Percentiles rank a stretch among this genome's conserved stretches.
These are phyloP conservation scores for Clonostachys rhizophaga DNA, from an alignment of 2,329 filamentous ascomycete species.

Conservation along the genomic window DNA sequence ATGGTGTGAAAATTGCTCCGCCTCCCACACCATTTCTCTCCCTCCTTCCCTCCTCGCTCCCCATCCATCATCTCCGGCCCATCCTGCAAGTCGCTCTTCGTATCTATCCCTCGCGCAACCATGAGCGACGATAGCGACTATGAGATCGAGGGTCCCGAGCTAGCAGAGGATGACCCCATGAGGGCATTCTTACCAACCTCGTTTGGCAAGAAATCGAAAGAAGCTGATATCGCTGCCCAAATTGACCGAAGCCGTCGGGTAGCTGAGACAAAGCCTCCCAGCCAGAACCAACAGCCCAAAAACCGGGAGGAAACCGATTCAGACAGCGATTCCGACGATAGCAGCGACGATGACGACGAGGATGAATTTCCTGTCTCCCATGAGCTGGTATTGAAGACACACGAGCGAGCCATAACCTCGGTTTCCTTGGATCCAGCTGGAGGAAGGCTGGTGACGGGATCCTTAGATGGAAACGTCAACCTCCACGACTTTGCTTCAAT, in stretches of 20 bases:
- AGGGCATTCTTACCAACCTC: conserved; percentile 73
- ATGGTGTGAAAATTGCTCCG: no score
- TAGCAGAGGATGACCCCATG: conserved; percentile 64
- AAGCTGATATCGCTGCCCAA: conserved; percentile 72
- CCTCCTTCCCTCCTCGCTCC: no score
- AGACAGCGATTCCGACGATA: conserved; percentile 49
- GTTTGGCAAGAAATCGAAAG: conserved; percentile 78
- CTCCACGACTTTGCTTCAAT: conserved; percentile 94
- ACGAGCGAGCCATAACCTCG: conserved; percentile 81
- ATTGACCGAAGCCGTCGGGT: conserved; percentile 71
- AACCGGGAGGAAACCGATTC: conserved; percentile 29
- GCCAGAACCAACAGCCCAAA: no score
- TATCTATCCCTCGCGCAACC: no score
- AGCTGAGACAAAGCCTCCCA: conserved; percentile 6
- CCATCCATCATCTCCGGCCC: no score
- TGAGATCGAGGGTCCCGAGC: conserved; percentile 46
- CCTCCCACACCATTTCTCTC: no score
- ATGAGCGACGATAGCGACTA: conserved; percentile 61
- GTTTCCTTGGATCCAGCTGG: conserved; percentile 82
- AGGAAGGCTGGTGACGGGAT: conserved; percentile 81
- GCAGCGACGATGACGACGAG: conserved; percentile 64
- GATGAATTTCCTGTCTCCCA: conserved; percentile 92
- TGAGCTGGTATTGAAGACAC: conserved; percentile 87
- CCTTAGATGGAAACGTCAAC: conserved; percentile 86
- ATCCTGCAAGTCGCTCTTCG: no score